Base-by-base conservation (phyloP, 2,329 filamentous ascomycete genomes). In the Penicillium sp. region DNA sequence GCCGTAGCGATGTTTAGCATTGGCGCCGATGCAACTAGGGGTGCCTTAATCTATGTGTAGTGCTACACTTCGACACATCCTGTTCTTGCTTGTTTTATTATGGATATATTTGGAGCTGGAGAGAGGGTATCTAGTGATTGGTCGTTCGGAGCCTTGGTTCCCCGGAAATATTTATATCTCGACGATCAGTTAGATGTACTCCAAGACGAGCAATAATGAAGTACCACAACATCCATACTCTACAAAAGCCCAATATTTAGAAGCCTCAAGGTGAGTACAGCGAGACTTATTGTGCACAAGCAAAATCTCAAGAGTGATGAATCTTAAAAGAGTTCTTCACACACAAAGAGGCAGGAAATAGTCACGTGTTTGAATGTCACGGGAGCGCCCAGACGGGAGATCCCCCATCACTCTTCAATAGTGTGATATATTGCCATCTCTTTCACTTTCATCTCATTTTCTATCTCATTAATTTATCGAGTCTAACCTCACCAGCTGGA, bases 1-100 rank as follows among this genome's bases (percentile, higher is more conserved):
- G 73, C 83, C 70, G 74, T 82, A 67, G 83, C 79, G 58, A 91
- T 86, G 41, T 87, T 81, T 50, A 88, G 85, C 90, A 93, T 92
- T 0, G 90, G 90, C 1, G 88, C 90, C 44, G 82, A 81, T 50
- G 84, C 79, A 31, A 92, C 81, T 21, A 91, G 75, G 6, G 88
- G 88, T 2, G 76, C 68, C 41, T 79, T 74, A 7, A 80, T 83
- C 86, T 87, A 90, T 66, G 87, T 85, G 70, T 88, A 88, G 64
- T 78, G 75, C 69, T 73, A 57, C 77, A 62, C n/a, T 61, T 31
- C 38, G 38, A 7, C 29, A 55, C 59, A 66, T 65, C 44, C 9
- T 63, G 29, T 29, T 46, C 7, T 7, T 41, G 5, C 13, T 26
- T 23, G 17, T 19, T 46, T 47, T 17, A 11, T 38, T n/a, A 9